Evolutionary conservation across 2,329 filamentous ascomycete genomes (phyloP), one percentile per base, ranked within the genome.

Genomic region (Clonostachys chloroleuca): DNA sequence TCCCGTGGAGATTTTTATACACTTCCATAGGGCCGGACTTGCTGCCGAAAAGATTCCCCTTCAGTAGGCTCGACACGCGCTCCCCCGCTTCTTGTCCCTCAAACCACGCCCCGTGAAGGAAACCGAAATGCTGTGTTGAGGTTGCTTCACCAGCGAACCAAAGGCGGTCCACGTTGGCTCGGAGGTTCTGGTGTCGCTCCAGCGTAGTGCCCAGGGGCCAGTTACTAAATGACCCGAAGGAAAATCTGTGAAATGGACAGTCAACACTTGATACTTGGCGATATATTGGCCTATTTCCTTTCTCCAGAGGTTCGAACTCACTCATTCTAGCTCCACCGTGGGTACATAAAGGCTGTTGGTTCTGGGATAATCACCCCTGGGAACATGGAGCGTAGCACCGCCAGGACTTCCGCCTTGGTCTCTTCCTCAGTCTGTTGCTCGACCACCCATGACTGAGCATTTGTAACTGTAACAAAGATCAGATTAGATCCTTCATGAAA

Each of bases 61-160:
- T 47, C 47, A 47, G 41, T n/a, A 66, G 59, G 8, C 56, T 65
- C 2, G 71, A 72, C 34, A 79, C 62, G 2, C 65, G 64, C 39
- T 67, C 60, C 0, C 74, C 80, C 0, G 69, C 74, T 6, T 73
- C 68, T 2, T 68, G 67, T 1, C 81, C 80, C 55, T 83, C 80
- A 34, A 72, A 80, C 63, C 70, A 84, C 0, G 80, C 78, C 0
- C 80, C 81, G 34, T 87, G 84, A 56, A 87, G 54, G 61, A 83
- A 87, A 0, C 84, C 84, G 60, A 77, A 87, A 58, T 84, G 86
- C 54, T 80, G 71, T 0, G 79, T 72, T 40, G 77, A 83, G 1
- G 75, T 84, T 3, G 77, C 78, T 58, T 87, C 84, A 0, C 84
- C 84, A 0, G 84, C 82, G 51, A 85, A 87, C 67, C 75, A 86